phyloP scores from a whole-genome alignment of 768 basidiomycete genomes.

The Boletus rubroflammeus region DNA sequence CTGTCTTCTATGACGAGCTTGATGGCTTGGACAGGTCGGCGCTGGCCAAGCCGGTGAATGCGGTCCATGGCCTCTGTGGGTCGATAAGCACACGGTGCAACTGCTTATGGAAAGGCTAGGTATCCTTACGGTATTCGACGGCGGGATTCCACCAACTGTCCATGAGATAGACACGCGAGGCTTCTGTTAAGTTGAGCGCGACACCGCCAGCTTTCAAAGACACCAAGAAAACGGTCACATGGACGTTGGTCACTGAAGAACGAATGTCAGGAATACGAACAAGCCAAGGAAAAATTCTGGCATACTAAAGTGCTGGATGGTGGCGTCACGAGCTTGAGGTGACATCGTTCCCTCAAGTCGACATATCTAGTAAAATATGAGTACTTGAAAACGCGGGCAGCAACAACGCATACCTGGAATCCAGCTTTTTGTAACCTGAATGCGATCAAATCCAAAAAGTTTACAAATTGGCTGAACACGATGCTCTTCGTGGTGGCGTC shows the following conservation, averaged over 20 bases:
- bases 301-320: slow-evolving; percentile 91
- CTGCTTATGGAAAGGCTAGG: background rate
- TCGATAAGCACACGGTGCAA: background rate
- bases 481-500: slow-evolving; percentile 94
- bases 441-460: slow-evolving; percentile 90
- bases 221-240: slow-evolving; percentile 97
- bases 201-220: slow-evolving; percentile 95
- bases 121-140: slow-evolving; percentile 75
- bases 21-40: slow-evolving; percentile 87
- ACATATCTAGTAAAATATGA: slow-evolving; percentile 60
- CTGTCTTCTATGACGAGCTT: slow-evolving; percentile 95
- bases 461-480: slow-evolving; percentile 95
- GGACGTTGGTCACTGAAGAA: slow-evolving; percentile 78
- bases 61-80: slow-evolving; percentile 90
- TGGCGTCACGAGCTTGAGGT: slow-evolving; percentile 92
- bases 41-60: slow-evolving; percentile 94
- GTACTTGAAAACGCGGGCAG: background rate
- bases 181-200: slow-evolving; percentile 85
- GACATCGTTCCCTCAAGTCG: slow-evolving; percentile 96
- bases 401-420: slow-evolving; percentile 59
- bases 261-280: background rate
- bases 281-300: background rate
- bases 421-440: slow-evolving; percentile 89
- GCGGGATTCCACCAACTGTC: slow-evolving; percentile 99
- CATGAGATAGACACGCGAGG: slow-evolving; percentile 93